Base-by-base conservation (phyloP, 2,329 filamentous ascomycete species). In the Colletotrichum somersetense region DNA sequence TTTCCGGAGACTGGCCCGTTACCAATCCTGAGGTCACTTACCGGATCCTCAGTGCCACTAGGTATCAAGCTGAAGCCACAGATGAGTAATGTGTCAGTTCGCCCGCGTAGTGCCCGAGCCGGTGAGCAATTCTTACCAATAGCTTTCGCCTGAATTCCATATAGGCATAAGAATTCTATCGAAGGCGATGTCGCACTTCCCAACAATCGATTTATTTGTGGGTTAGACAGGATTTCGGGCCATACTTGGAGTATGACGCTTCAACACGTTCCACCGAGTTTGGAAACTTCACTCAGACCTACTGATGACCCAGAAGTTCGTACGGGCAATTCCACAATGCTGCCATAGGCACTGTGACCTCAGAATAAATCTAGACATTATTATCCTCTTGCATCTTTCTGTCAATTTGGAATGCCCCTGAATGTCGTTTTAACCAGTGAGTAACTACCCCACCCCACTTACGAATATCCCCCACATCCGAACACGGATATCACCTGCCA, bases 151-250 rank as follows among this genome's bases (percentile, higher is more conserved):
- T 5, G 1, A 16, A 2, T 7, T 16, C 2, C 57, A 67, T 11
- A 67, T 42, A 52, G 73, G 5, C 12, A 1, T 35, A 2, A 0
- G 2, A 7, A 79, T 77, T 14, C 78, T 78, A 5, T 77, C 77
- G 10, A 76, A 79, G 63, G 62, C 71, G 0, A 23, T 78, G 1
- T 67, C 77, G 1, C 78, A 79, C 14, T 76, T 78, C 0, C 77
- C 77, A 11, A 77, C 77, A 0, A 78, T 78, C 12, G 77, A 79
- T 66, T 79, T 77, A 48, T 78, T 79, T 4, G 77, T 77, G n/a
- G 78, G 77, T 77, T 78, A 74, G 12, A 75, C 63, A 0, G 5
- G 4, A 12, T 23, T 4, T n/a, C 11, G n/a, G 30, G 46, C n/a
- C 33, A 57, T 20, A 4, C 5, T 23, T 14, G 38, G 42, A 38